These are phyloP conservation scores for Exophiala mesophila DNA, from an alignment of 2,329 filamentous ascomycete genomes.

Conservation along the genomic window DNA sequence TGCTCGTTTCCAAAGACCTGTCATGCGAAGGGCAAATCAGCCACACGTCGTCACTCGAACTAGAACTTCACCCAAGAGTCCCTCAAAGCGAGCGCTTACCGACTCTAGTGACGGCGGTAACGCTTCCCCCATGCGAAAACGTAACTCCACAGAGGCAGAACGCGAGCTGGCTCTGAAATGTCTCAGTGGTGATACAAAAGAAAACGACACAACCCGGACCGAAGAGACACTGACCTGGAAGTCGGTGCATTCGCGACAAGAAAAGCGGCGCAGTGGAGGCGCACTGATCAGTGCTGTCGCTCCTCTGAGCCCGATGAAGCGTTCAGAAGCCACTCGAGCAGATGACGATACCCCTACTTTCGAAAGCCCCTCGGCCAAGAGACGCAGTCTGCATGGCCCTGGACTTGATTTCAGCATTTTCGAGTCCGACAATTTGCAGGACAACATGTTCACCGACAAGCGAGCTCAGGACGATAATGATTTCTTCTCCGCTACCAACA, in stretches of 20 bases:
- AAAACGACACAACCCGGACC: slow-evolving; percentile 20
- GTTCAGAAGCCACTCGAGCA: slow-evolving; percentile 77
- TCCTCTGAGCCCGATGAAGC: slow-evolving; percentile 71
- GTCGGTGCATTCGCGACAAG: slow-evolving; percentile 41
- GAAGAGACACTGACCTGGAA: slow-evolving; percentile 28
- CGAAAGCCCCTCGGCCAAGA: slow-evolving; percentile 84
- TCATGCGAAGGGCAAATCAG: slow-evolving; percentile 37
- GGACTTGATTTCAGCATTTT: slow-evolving; percentile 69
- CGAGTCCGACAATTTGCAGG: slow-evolving; percentile 42
- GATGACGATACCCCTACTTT: slow-evolving; percentile 72
- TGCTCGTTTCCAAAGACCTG: slow-evolving; percentile 53
- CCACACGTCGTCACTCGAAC: slow-evolving; percentile 45
- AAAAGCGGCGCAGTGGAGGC: slow-evolving; percentile 45
- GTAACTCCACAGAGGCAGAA: slow-evolving; percentile 39
- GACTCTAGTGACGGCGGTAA: slow-evolving; percentile 69
- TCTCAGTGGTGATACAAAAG: slow-evolving; percentile 29
- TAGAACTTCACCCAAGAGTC: slow-evolving; percentile 73
- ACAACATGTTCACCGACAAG: slow-evolving; percentile 29
- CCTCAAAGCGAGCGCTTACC: slow-evolving; percentile 70
- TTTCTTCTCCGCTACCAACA: slow-evolving; percentile 29
- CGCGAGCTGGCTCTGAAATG: slow-evolving; percentile 44
- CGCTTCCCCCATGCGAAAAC: slow-evolving; percentile 44
- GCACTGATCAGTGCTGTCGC: slow-evolving; percentile 52
- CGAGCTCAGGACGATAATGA: slow-evolving; percentile 28
- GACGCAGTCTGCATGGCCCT: slow-evolving; percentile 79